Evolutionary conservation across 2,329 filamentous ascomycete genomes (phyloP), one percentile per base, ranked within the genome.

Genomic region (Pyrenophora teres): DNA sequence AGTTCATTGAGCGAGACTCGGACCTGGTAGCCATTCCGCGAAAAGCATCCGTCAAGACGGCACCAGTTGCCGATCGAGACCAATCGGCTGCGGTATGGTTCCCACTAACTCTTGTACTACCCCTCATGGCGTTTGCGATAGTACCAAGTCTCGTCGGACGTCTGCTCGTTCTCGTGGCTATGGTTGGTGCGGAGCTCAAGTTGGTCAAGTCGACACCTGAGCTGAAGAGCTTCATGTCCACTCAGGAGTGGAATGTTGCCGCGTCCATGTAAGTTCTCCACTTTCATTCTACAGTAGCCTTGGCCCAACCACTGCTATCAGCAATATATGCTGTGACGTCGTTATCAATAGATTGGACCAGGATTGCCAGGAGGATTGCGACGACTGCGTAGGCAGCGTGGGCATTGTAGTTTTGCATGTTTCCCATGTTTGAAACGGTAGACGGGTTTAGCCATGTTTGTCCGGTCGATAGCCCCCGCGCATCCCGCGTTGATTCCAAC

Each of bases 1-100:
- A 76, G 3, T 89, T 89, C 62, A 77, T 89, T 4, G 78, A 83
- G 33, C 71, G 75, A 3, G 67, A 74, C 10, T 73, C 80, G 4
- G 86, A 88, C 57, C 77, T 88, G 10, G 68, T 88, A 16, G 77
- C 62, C 6, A 42, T 72, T 40, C 39, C 72, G 53, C 50, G 60
- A 13, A 63, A 54, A 39, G 47, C 57, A 40, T 54, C 59, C 43
- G 61, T 50, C 53, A 27, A 37, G 53, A 45, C 53, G 46, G 55
- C 54, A 50, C 57, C 53, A 58, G 19, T 21, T 19, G 25, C 46
- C 21, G 47, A 50, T 21, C 52, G 56, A 6, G 55, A 61, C 25
- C 63, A 69, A 36, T 63, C 67, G 33, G 57, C 57, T 23, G 63
- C 59, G 25, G 59, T 72, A 10, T 73, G 68, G 56, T 62, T 77